Evolutionary conservation across 2,329 filamentous ascomycete species (phyloP).

Genomic region (Magnaporthiopsis incrustans): DNA sequence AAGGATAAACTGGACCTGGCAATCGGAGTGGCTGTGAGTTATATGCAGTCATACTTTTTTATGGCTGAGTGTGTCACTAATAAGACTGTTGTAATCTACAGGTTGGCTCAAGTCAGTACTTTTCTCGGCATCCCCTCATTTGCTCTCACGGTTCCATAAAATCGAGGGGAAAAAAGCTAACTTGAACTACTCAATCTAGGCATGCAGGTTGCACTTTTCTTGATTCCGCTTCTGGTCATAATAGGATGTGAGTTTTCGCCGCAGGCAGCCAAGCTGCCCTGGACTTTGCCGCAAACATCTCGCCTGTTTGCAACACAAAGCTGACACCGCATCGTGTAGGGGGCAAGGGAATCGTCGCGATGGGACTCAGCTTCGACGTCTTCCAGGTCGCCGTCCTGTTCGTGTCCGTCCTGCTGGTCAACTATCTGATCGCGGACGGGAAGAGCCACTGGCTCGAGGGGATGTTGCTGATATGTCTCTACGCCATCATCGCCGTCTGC

Average conservation of each 20-base stretch:
- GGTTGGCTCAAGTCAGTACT: not conserved
- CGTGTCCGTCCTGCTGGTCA: slow-evolving; percentile 74
- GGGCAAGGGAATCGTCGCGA: slow-evolving; percentile 61
- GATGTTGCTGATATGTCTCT: slow-evolving; percentile 65
- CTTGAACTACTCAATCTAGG: slow-evolving; percentile 33
- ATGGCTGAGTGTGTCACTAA: not conserved
- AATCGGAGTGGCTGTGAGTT: slow-evolving; percentile 69
- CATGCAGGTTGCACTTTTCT: slow-evolving; percentile 73
- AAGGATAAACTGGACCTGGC: slow-evolving; percentile 84
- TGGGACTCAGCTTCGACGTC: slow-evolving; percentile 78
- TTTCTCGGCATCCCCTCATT: not conserved
- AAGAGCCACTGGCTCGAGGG: slow-evolving; percentile 80
- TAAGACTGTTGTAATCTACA: not conserved
- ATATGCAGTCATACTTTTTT: not conserved
- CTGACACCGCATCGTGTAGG: slow-evolving; percentile 32
- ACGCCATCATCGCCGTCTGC: slow-evolving; percentile 68
- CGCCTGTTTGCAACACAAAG: not conserved
- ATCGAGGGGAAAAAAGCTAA: not conserved
- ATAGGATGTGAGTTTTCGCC: slow-evolving; percentile 38
- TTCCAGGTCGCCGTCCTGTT: slow-evolving; percentile 86
- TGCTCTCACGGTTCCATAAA: slow-evolving; percentile 21
- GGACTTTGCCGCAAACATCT: rapidly evolving
- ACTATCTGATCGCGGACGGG: slow-evolving; percentile 78
- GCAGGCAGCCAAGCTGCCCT: too few relatives aligned
- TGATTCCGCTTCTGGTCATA: slow-evolving; percentile 69